Percentiles rank a stretch among this genome's conserved stretches.
Evolutionary conservation across 2,329 filamentous ascomycete genomes (phyloP).

Genomic region (Colletotrichum gloeosporioides): DNA sequence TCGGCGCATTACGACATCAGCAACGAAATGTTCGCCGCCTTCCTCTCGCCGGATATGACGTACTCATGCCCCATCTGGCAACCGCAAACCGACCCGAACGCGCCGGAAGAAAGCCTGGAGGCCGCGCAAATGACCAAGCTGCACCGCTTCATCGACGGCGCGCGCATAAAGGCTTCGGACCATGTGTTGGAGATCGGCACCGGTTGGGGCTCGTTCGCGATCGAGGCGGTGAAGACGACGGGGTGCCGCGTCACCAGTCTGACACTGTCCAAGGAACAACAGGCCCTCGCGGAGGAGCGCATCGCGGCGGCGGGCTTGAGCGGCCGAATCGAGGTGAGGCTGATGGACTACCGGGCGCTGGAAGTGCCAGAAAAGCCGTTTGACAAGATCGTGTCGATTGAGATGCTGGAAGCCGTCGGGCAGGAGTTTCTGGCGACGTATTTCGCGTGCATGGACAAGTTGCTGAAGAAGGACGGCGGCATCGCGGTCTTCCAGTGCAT

Average conservation of each 20-base stretch:
- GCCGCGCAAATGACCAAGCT: slow-evolving; percentile 73
- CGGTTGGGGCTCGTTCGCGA: slow-evolving; percentile 78
- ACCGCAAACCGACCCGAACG: slow-evolving; percentile 41
- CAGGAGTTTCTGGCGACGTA: slow-evolving; percentile 71
- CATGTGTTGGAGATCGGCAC: slow-evolving; percentile 79
- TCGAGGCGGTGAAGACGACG: slow-evolving; percentile 69
- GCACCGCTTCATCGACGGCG: slow-evolving; percentile 68
- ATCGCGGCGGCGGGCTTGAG: slow-evolving; percentile 66
- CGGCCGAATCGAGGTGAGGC: slow-evolving; percentile 66
- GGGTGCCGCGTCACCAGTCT: slow-evolving; percentile 73
- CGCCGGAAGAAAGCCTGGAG: slow-evolving; percentile 63
- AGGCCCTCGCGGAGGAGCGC: slow-evolving; percentile 68
- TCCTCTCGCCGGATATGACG: slow-evolving; percentile 78
- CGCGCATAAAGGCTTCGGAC: slow-evolving; percentile 66
- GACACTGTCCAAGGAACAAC: slow-evolving; percentile 73
- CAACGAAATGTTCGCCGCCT: slow-evolving; percentile 78
- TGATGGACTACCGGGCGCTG: slow-evolving; percentile 73
- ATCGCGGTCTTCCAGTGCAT: slow-evolving; percentile 79
- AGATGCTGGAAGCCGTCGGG: slow-evolving; percentile 80
- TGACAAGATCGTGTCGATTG: slow-evolving; percentile 77
- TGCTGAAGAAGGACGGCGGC: slow-evolving; percentile 70
- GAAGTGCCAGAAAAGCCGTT: slow-evolving; percentile 59
- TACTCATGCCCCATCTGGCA: slow-evolving; percentile 76
- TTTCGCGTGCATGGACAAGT: slow-evolving; percentile 66
- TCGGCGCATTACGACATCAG: slow-evolving; percentile 78